Evolutionary conservation across 768 basidiomycete genomes (phyloP).

Genomic region (Tylopilus vinaceipallidus): DNA sequence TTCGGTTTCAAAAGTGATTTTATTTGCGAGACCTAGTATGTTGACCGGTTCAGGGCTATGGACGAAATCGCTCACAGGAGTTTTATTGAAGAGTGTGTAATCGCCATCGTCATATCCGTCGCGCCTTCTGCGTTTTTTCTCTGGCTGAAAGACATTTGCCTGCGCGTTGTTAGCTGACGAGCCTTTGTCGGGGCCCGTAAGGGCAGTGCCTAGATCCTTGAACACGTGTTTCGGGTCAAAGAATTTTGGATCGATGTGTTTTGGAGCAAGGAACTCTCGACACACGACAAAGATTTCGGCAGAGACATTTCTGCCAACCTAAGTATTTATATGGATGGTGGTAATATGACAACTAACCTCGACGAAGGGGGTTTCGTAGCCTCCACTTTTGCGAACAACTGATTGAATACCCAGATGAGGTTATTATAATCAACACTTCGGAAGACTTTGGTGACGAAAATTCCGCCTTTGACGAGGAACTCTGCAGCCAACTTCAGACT

Average conservation of each 20-base stretch:
- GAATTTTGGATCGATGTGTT: slow-evolving; percentile 96
- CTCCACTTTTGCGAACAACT: slow-evolving; percentile 94
- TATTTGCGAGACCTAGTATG: slow-evolving; percentile 74
- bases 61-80: slow-evolving; percentile 71
- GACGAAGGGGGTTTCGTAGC: slow-evolving; percentile 99
- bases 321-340: not conserved
- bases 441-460: slow-evolving; percentile 98
- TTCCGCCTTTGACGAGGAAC: slow-evolving; percentile 89
- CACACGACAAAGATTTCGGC: slow-evolving; percentile 99
- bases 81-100: slow-evolving; percentile 81
- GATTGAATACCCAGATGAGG: slow-evolving; percentile 97
- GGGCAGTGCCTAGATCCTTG: slow-evolving; percentile 70
- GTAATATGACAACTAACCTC: slow-evolving; percentile 49
- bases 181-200: slow-evolving; percentile 47
- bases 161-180: slow-evolving; percentile 65
- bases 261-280: slow-evolving; percentile 90
- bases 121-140: slow-evolving; percentile 90
- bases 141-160: slow-evolving; percentile 94
- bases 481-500: slow-evolving; percentile 93
- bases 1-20: slow-evolving; percentile 72
- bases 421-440: slow-evolving; percentile 98
- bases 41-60: slow-evolving; percentile 67
- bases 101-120: slow-evolving; percentile 96
- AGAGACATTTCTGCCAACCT: slow-evolving; percentile 79
- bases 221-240: slow-evolving; percentile 97